Base-by-base conservation (phyloP, 306 rosid genomes). In the Pyrus betulifolia region DNA sequence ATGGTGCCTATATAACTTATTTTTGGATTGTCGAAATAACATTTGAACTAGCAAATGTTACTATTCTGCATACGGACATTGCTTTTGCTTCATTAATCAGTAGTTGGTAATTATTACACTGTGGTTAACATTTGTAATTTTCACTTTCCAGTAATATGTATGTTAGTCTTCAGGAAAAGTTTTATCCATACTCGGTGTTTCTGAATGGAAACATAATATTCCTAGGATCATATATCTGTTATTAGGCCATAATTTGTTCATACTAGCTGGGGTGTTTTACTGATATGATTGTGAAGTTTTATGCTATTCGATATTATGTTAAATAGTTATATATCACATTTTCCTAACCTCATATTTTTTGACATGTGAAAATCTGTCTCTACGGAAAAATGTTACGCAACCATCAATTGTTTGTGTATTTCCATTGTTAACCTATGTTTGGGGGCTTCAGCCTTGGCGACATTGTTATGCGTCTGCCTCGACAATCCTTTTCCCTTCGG, bases 331-430 rank as follows among this genome's bases (percentile, higher is more conserved):
- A 3, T 45, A 27, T 76, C 12, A 18, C 22, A 17, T 18, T 8
- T 27, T 28, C 38, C 51, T 27, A 63, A 92, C 99, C 99, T 95
- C 99, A 54, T 95, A 95, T 95, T 95, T 95, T 79, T 95, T 95
- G 70, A 95, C 96, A 75, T 90, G 97, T 2, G 93, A 82, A 80
- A 96, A 96, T 89, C 96, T 92, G 81, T 96, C 99, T 86, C 97
- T 85, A 49, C 98, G 99, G 84, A 89, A 96, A 88, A 96, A 96
- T 71, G 99, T 96, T 38, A 98, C 99, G 88, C 99, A 96, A 35
- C 99, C 98, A 58, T 96, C 99, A 80, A 96, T 87, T 57, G 87
- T 87, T 75, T 78, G 87, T 1, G 78, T 65, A 40, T 85, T 91
- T 72, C 88, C 90, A 69, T 49, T 83, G 67, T 79, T 85, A 76